phyloP scores from a whole-genome alignment of 345 rosid species.

The Passiflora organensis region DNA sequence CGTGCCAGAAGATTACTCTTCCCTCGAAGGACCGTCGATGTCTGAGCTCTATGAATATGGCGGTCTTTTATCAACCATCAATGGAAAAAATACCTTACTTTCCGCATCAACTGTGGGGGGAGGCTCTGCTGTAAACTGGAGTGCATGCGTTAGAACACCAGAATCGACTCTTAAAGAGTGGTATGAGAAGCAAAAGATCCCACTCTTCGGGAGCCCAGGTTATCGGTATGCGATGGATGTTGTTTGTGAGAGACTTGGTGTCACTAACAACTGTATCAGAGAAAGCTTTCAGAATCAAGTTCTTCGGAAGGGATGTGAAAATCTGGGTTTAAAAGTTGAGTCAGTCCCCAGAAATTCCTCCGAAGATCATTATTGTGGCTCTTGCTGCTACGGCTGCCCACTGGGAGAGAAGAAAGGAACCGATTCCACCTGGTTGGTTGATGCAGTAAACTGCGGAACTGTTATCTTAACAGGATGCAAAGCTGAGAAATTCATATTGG shows the following conservation, averaged over 20 bases:
- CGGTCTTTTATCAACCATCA: slow-evolving; percentile 35
- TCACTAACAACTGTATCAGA: slow-evolving; percentile 32
- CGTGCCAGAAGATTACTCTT: slow-evolving; percentile 42
- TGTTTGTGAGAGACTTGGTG: slow-evolving; percentile 46
- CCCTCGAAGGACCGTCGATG: slow-evolving; percentile 63
- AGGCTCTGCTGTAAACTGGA: slow-evolving; percentile 66
- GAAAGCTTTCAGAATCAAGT: slow-evolving; percentile 69
- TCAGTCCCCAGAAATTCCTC: slow-evolving; percentile 45
- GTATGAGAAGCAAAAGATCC: slow-evolving; percentile 40
- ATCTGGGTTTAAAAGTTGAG: slow-evolving; percentile 48
- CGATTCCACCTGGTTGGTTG: slow-evolving; percentile 57
- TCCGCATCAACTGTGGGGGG: slow-evolving; percentile 69
- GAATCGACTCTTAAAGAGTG: slow-evolving; percentile 49
- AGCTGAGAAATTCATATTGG: slow-evolving; percentile 47
- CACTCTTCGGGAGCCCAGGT: slow-evolving; percentile 32
- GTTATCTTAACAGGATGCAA: slow-evolving; percentile 52
- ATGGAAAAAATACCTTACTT: slow-evolving; percentile 39
- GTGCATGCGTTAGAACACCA: slow-evolving; percentile 50
- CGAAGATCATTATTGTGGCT: slow-evolving; percentile 54
- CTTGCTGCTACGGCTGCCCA: slow-evolving; percentile 55
- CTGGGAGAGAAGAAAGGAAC: slow-evolving; percentile 62
- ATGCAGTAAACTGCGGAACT: slow-evolving; percentile 51
- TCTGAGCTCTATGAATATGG: slow-evolving; percentile 45
- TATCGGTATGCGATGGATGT: slow-evolving; percentile 50
- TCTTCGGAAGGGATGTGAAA: slow-evolving; percentile 60